A percentile compares a stretch with the other conserved stretches of the same genome.
phyloP scores from a whole-genome alignment of 306 rosid species.

The Begonia masoniana region DNA sequence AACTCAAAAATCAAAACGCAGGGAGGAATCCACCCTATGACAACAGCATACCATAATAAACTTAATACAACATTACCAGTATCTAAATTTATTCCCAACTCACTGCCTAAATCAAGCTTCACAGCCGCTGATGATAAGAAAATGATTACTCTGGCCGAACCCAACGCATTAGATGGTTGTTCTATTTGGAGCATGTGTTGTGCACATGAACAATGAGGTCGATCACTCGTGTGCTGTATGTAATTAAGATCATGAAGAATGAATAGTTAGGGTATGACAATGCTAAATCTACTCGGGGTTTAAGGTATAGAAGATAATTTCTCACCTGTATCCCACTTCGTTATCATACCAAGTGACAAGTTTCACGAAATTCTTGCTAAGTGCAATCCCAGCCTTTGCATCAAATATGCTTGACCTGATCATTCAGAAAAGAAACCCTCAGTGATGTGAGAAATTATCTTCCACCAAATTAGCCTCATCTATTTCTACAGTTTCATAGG shows the following conservation, averaged over 20 bases:
- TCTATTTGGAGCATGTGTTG: too few species aligned
- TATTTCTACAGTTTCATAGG: neutral
- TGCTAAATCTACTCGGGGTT: too few species aligned
- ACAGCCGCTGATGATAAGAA: conserved; percentile 7
- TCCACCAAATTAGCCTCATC: neutral
- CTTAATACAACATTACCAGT: too few species aligned
- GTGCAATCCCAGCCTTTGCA: conserved; percentile 71
- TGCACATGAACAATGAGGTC: conserved; percentile 38
- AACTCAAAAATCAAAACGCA: too few species aligned
- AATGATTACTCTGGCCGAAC: neutral
- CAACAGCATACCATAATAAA: too few species aligned
- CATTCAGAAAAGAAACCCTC: neutral
- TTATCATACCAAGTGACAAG: conserved; percentile 67
- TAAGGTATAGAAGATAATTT: too few species aligned
- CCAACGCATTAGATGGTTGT: conserved; percentile 4
- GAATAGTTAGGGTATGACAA: neutral
- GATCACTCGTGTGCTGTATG: conserved; percentile 50
- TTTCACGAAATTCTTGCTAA: conserved; percentile 38
- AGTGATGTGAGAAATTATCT: too few species aligned
- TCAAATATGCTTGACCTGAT: conserved; percentile 70
- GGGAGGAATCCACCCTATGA: too few species aligned
- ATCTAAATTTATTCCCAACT: neutral
- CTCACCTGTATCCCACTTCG: conserved; percentile 79
- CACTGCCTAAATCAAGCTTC: neutral
- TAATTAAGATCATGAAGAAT: neutral